phyloP scores from a whole-genome alignment of 2,329 filamentous ascomycete genomes.

The Neonectria faginata region DNA sequence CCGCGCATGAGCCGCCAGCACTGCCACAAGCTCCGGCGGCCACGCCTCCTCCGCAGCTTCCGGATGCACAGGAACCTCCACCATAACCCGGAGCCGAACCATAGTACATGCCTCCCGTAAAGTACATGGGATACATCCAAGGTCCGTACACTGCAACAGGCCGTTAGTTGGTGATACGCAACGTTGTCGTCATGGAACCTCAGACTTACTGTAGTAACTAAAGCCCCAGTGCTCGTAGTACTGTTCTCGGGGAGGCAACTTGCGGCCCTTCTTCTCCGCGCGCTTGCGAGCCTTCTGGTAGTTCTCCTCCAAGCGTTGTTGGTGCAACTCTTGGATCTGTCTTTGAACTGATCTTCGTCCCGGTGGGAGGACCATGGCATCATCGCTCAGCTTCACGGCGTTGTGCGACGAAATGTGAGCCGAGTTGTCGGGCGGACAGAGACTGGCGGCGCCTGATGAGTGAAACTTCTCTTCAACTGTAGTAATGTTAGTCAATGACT shows the following conservation, averaged over 20 bases:
- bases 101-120: constrained; percentile 60
- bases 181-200: not conserved
- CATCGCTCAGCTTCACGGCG: constrained; percentile 58
- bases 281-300: constrained; percentile 67
- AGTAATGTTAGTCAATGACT: constrained; percentile 8
- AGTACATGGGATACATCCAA: constrained; percentile 57
- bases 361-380: not conserved
- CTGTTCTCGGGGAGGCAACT: constrained; percentile 59
- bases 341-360: constrained; percentile 25
- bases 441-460: constrained; percentile 58
- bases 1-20: constrained; percentile 55
- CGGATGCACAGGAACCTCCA: constrained; percentile 55
- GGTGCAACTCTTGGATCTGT: constrained; percentile 34
- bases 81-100: constrained; percentile 54
- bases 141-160: constrained; percentile 56
- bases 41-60: constrained; percentile 61
- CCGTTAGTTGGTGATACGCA: not conserved
- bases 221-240: constrained; percentile 68
- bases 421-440: constrained; percentile 67
- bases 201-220: constrained; percentile 54
- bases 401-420: constrained; percentile 82
- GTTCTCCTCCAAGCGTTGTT: constrained; percentile 60
- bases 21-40: constrained; percentile 54
- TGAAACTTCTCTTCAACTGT: constrained; percentile 57
- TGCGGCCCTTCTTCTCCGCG: constrained; percentile 62